These are phyloP conservation scores for Pontederia crassipes DNA, from an alignment of 176 grass and related monocot species.

Conservation along the genomic window DNA sequence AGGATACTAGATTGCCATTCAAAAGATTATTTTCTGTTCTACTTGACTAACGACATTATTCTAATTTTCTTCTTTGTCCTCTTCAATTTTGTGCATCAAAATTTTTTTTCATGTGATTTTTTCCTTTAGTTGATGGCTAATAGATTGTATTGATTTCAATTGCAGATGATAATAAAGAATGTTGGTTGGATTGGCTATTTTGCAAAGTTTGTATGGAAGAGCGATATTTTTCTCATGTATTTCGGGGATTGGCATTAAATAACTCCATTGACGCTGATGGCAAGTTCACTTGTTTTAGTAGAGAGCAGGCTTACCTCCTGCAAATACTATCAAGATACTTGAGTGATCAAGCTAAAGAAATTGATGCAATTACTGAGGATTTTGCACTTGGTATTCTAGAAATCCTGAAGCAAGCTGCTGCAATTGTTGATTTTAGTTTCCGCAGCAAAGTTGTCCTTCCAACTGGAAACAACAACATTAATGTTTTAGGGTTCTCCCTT, in stretches of 20 bases:
- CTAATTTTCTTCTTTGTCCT: not conserved
- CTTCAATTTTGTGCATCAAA: not conserved
- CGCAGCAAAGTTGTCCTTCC: conserved; percentile 39
- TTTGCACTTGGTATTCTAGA: conserved; percentile 53
- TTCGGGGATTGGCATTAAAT: conserved; percentile 31
- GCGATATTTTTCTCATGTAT: conserved; percentile 44
- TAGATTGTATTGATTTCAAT: not conserved
- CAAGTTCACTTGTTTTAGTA: conserved; percentile 16
- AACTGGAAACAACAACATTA: conserved; percentile 39
- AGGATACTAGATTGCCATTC: no score
- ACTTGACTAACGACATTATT: no score
- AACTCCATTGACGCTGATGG: conserved; percentile 10
- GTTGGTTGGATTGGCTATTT: conserved; percentile 88
- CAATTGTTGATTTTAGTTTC: conserved; percentile 48
- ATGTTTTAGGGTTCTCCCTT: conserved; percentile 72
- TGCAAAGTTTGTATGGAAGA: conserved; percentile 79
- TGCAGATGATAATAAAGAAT: conserved; percentile 72
- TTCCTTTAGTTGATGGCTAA: not conserved
- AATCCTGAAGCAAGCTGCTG: conserved; percentile 40
- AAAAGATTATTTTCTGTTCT: no score
- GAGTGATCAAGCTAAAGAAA: conserved; percentile 57
- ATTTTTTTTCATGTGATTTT: not conserved
- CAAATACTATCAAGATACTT: conserved; percentile 59
- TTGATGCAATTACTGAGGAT: conserved; percentile 23
- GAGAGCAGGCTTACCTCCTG: conserved; percentile 58